Conservation (phyloP, 2,329 filamentous ascomycete species). For the Alternaria ethzedia region DNA sequence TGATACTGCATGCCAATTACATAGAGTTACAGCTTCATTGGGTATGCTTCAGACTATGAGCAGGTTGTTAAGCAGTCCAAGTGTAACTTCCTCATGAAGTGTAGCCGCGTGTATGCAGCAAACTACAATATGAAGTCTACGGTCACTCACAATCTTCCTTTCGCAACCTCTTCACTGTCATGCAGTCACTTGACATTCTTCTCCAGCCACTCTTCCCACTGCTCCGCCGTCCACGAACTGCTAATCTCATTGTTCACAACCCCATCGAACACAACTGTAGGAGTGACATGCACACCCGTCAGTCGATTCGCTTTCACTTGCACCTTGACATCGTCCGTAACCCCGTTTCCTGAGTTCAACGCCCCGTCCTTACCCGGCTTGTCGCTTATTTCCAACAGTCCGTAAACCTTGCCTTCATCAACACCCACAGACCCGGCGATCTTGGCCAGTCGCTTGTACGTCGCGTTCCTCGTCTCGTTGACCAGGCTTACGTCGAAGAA, state of each 20-base stretch:
- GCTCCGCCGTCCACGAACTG: slow-evolving; percentile 76
- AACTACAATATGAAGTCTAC: too few species aligned
- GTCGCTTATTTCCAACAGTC: slow-evolving; percentile 71
- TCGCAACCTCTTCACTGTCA: not conserved
- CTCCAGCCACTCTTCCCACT: slow-evolving; percentile 86
- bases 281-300: slow-evolving; percentile 86
- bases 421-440: slow-evolving; percentile 74
- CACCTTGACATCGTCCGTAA: slow-evolving; percentile 85
- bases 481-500: slow-evolving; percentile 89
- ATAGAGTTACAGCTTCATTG: too few species aligned
- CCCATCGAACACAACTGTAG: slow-evolving; percentile 88
- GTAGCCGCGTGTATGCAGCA: too few species aligned
- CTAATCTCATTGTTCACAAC: slow-evolving; percentile 80
- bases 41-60: too few species aligned
- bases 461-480: slow-evolving; percentile 81
- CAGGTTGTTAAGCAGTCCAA: too few species aligned
- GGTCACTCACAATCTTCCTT: not conserved
- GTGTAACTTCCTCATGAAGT: too few species aligned
- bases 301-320: slow-evolving; percentile 80
- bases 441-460: slow-evolving; percentile 78
- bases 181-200: slow-evolving; percentile 64
- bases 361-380: slow-evolving; percentile 70
- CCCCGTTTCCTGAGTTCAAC: slow-evolving; percentile 79
- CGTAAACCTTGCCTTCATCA: slow-evolving; percentile 72
- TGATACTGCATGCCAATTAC: too few species aligned